Conservation (phyloP, 2,329 filamentous ascomycete species). For the Graphilbum ipis-grandicollis region DNA sequence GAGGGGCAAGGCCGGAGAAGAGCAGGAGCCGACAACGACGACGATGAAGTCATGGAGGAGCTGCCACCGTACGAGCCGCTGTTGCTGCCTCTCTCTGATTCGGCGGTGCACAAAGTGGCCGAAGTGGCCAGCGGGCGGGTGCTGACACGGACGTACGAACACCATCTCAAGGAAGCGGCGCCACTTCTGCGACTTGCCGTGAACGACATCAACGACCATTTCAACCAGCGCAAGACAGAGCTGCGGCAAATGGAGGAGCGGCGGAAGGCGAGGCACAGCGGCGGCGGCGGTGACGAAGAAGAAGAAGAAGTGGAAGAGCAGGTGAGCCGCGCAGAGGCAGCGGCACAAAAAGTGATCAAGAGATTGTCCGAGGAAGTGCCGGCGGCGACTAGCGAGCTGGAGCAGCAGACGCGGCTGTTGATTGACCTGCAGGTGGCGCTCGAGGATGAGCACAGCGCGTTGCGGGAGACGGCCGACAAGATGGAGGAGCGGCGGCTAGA, state of each 20-base stretch:
- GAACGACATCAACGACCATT: constrained; percentile 30
- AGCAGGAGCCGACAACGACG: no score
- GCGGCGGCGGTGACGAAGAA: no score
- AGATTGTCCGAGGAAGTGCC: constrained; percentile 22
- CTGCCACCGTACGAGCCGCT: constrained; percentile 35
- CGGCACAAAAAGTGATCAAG: constrained; percentile 19
- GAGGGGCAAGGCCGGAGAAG: background rate
- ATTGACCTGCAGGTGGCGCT: constrained; percentile 32
- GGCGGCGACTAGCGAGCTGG: constrained; percentile 24
- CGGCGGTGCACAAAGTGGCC: constrained; percentile 20
- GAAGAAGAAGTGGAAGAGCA: constrained; percentile 12
- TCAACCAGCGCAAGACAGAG: constrained; percentile 17
- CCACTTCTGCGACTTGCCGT: constrained; percentile 23
- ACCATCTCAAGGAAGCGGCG: constrained; percentile 27
- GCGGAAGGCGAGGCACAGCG: no score
- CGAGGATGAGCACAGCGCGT: constrained; percentile 27
- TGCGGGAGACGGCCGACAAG: constrained; percentile 17
- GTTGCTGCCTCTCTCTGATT: constrained; percentile 24
- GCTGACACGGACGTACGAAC: constrained; percentile 23
- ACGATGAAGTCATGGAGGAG: no score
- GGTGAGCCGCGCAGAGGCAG: constrained; percentile 8
- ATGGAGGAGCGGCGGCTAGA: constrained; percentile 11
- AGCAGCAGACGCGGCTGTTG: constrained; percentile 26
- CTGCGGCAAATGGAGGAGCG: constrained; percentile 17
- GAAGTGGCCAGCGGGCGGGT: constrained; percentile 24